Conservation (phyloP, 225 moss, liverwort and hornwort species). For the Pseudoscleropodium purum region DNA sequence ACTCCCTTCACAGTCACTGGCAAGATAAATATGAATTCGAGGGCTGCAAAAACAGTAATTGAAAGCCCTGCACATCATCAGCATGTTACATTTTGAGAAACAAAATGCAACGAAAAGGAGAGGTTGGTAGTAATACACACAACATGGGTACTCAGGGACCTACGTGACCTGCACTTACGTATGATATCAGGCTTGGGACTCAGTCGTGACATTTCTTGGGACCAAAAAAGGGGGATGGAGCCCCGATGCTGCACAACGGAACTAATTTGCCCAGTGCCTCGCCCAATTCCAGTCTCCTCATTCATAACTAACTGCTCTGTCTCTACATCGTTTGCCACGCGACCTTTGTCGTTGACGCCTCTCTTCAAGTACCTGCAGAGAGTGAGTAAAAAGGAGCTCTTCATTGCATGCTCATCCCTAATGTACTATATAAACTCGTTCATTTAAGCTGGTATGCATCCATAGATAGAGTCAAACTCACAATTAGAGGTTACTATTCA, state of each 20-base stretch:
- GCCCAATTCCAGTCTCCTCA: slow-evolving; percentile 79
- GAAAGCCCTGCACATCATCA: not conserved
- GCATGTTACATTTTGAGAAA: not conserved
- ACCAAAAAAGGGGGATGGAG: slow-evolving; percentile 97
- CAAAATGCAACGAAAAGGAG: not conserved
- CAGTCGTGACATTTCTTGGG: slow-evolving; percentile 81
- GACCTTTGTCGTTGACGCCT: slow-evolving; percentile 90
- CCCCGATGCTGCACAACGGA: slow-evolving; percentile 95
- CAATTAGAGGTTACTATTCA: not conserved
- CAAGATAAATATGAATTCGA: not conserved
- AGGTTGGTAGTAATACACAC: not conserved
- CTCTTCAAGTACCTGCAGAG: slow-evolving; percentile 85
- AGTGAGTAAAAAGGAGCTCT: not conserved
- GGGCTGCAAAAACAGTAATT: not conserved
- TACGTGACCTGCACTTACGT: slow-evolving; percentile 28
- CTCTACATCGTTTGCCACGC: slow-evolving; percentile 97
- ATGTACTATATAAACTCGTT: not conserved
- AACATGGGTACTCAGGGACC: not conserved
- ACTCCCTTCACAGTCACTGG: not conserved
- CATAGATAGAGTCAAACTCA: not conserved
- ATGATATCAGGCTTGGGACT: slow-evolving; percentile 97
- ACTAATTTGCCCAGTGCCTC: slow-evolving; percentile 72
- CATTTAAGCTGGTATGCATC: not conserved
- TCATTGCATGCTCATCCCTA: not conserved
- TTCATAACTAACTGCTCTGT: slow-evolving; percentile 88